Evolutionary conservation across 129 eudicot species (phyloP).

Genomic region (Pseudognaphalium luteoalbum): DNA sequence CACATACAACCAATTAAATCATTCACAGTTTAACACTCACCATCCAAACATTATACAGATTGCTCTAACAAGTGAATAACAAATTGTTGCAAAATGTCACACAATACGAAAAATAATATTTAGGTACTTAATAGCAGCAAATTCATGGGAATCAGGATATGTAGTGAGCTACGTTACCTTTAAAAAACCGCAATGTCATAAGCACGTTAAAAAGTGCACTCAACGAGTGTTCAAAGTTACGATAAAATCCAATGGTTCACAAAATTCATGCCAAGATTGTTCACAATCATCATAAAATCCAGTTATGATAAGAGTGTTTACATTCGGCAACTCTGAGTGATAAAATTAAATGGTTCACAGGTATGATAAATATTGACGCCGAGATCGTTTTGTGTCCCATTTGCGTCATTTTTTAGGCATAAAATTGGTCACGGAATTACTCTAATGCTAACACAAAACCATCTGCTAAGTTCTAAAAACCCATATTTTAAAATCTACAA

Average conservation of each 20-base stretch:
- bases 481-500: background rate
- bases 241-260: no score
- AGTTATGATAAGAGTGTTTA: no score
- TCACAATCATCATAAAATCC: no score
- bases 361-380: background rate
- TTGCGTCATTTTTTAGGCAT: background rate
- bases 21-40: constrained; percentile 16
- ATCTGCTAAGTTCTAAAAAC: background rate
- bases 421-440: background rate
- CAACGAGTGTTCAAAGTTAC: no score
- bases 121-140: background rate
- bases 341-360: no score
- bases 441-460: background rate
- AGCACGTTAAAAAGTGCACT: no score
- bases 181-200: no score
- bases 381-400: background rate
- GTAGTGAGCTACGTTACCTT: no score
- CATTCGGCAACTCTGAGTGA: no score
- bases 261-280: no score
- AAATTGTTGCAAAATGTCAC: background rate
- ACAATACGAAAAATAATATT: background rate
- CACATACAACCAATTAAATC: constrained; percentile 10
- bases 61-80: constrained; percentile 14
- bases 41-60: background rate
- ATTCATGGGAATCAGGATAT: background rate